Percentiles rank a stretch among this genome's conserved stretches.
These are phyloP conservation scores for Suillus placidus DNA, from an alignment of 768 basidiomycete genomes.

Conservation along the genomic window DNA sequence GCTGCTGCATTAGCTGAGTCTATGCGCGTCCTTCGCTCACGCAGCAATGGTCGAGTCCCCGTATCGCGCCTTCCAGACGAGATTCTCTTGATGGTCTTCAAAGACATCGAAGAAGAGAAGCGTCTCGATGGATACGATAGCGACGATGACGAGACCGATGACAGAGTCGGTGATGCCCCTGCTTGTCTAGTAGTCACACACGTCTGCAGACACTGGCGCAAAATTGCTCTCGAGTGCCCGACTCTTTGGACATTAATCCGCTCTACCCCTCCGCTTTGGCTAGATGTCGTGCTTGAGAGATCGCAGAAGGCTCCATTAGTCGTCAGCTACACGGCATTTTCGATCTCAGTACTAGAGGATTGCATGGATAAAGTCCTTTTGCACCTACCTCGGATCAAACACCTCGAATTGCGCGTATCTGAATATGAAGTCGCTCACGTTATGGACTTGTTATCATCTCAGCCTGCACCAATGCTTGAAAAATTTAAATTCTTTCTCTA, in stretches of 20 bases:
- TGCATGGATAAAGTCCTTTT: neutral
- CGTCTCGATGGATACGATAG: neutral
- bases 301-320: neutral
- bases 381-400: neutral
- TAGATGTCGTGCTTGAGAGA: neutral
- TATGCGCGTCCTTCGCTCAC: neutral
- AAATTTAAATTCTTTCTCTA: neutral
- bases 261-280: neutral
- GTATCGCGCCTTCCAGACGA: neutral
- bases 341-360: neutral
- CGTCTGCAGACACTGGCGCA: slow-evolving; percentile 1
- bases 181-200: neutral
- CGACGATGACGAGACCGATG: neutral
- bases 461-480: neutral
- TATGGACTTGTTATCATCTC: neutral
- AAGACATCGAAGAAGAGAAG: neutral
- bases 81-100: neutral
- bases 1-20: neutral
- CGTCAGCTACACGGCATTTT: neutral
- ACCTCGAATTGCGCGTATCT: neutral
- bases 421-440: neutral
- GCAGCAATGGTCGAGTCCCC: neutral
- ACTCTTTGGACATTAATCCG: neutral
- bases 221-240: neutral
- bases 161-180: neutral